Percentiles rank a stretch among this genome's conserved stretches.
Evolutionary conservation across 2,329 filamentous ascomycete species (phyloP).

Genomic region (Talaromyces sp.): DNA sequence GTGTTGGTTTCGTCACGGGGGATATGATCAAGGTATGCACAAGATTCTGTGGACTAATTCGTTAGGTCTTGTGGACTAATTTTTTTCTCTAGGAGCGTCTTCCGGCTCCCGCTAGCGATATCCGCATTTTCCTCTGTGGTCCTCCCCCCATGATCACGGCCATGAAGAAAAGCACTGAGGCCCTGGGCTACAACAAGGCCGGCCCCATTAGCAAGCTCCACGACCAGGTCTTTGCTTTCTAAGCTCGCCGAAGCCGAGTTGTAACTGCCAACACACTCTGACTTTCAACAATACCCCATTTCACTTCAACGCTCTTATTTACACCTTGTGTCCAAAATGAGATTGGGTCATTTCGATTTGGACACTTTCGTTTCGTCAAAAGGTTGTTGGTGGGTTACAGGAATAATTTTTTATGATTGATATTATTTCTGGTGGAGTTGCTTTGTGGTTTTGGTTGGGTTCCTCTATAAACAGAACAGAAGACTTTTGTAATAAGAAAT

Average conservation of each 20-base stretch:
- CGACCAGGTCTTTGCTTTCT: conserved; percentile 97
- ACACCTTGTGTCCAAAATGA: neutral
- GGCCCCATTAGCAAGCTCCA: conserved; percentile 94
- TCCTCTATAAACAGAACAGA: neutral
- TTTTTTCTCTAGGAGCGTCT: conserved; percentile 44
- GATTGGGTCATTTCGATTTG: neutral
- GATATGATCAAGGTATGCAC: conserved; percentile 82
- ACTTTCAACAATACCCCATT: neutral
- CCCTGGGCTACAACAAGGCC: conserved; percentile 86
- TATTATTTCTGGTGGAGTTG: neutral
- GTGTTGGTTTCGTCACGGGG: conserved; percentile 87
- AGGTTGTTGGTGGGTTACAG: neutral
- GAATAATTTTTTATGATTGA: neutral
- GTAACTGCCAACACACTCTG: neutral
- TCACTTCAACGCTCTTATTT: neutral
- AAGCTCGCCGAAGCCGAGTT: conserved; percentile 28
- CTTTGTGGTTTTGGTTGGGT: neutral
- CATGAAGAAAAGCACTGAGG: conserved; percentile 92
- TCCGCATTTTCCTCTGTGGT: conserved; percentile 92
- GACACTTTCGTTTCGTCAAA: neutral
- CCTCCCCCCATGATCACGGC: conserved; percentile 95
- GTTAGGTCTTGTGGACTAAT: conserved; percentile 18
- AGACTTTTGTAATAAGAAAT: neutral
- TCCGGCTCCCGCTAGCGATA: conserved; percentile 74
- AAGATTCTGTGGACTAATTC: neutral